Evolutionary conservation across 2,329 filamentous ascomycete genomes (phyloP).

Genomic region (Pseudogymnoascus sp.): DNA sequence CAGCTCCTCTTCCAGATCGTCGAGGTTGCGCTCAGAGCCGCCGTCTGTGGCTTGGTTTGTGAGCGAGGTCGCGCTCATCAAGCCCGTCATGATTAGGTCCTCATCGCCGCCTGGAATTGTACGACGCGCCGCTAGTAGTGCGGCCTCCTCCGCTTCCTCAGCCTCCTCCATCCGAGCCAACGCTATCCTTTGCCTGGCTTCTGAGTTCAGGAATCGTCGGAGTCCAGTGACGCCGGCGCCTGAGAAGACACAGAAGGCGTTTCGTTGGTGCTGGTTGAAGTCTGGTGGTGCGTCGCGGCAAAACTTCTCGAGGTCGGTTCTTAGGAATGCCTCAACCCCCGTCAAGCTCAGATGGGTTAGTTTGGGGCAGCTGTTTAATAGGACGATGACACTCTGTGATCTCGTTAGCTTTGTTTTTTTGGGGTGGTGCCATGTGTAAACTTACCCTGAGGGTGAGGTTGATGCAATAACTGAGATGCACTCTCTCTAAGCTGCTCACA

Average conservation of each 20-base stretch:
- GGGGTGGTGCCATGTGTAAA: constrained; percentile 14
- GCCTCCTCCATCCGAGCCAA: not conserved
- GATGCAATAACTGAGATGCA: constrained; percentile 92
- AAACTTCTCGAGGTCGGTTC: constrained; percentile 74
- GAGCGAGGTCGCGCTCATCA: not conserved
- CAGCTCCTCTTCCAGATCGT: not conserved
- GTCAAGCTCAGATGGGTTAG: constrained; percentile 92
- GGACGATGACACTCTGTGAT: constrained; percentile 71
- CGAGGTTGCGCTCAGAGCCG: not conserved
- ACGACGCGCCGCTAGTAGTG: not conserved
- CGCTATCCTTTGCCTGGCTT: not conserved
- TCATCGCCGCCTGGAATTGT: not conserved
- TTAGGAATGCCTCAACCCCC: constrained; percentile 82
- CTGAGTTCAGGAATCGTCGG: constrained; percentile 63
- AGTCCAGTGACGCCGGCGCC: constrained; percentile 73
- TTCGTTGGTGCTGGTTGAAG: constrained; percentile 90
- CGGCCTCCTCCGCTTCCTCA: not conserved
- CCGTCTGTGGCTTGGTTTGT: not conserved
- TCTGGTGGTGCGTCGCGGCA: constrained; percentile 82
- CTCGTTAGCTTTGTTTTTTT: constrained; percentile 25
- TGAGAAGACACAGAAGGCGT: constrained; percentile 96
- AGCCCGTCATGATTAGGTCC: not conserved
- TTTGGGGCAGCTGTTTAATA: constrained; percentile 85
- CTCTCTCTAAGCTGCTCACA: constrained; percentile 59
- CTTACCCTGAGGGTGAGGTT: constrained; percentile 73